Evolutionary conservation across 345 rosid species (phyloP), one percentile per base, ranked within the genome.

Genomic region (Camelina laxa): DNA sequence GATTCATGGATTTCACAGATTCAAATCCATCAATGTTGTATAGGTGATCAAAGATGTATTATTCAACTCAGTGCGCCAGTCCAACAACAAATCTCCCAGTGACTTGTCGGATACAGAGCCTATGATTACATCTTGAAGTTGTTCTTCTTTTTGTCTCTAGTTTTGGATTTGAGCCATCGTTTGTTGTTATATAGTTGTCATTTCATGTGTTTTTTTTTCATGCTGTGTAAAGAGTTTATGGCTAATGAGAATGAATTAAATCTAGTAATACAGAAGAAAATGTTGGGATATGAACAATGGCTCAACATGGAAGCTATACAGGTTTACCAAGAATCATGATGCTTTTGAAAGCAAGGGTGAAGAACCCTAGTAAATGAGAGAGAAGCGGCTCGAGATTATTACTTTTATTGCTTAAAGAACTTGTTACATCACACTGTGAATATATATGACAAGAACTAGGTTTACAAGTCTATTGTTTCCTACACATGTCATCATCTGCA

Each of bases 21-120:
- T 44, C 57, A 12, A 30, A 58, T 60, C 9, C 19, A 19, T 51
- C 48, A 6, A 33, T 54, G 14, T 39, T 39, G 35, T 8, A 20
- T 62, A 95, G 99, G 98, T 96, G 66, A 92, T 96, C 82, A 96
- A 96, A 81, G 96, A 92, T 83, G 85, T 88, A 56, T 89, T 96
- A 60, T 96, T 96, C 88, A 96, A 96, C 74, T 89, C 96, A 0
- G 87, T 85, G 48, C 84, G 86, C 1, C 95, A 83, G 75, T 80
- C 95, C n/a, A 85, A 81, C 42, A 39, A 15, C 51, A 85, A 81
- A 77, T 60, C 85, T 68, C 36, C 75, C 13, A 35, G 68, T 7
- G 96, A 88, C 73, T 62, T 84, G 39, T 91, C 93, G 19, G 89
- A 69, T 19, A 89, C 98, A 38, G 99, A 92, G 72, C 99, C 99